These are phyloP conservation scores for Macrophomina phaseolina DNA, from an alignment of 2,329 filamentous ascomycete species.

Conservation along the genomic window DNA sequence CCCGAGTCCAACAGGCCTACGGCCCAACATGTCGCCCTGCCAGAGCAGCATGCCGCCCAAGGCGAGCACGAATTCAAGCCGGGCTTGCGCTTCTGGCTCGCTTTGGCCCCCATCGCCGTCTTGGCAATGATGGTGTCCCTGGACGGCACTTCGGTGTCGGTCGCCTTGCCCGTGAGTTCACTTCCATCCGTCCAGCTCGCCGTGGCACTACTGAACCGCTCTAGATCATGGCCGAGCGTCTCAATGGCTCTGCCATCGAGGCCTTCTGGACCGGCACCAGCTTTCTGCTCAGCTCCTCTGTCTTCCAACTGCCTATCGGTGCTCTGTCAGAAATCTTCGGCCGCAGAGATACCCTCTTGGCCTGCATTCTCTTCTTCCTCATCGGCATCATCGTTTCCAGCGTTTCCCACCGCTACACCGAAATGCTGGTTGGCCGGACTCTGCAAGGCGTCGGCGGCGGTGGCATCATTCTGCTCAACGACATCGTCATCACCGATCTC, in stretches of 20 bases:
- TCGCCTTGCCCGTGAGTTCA: constrained; percentile 35
- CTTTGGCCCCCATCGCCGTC: background rate
- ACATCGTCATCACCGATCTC: constrained; percentile 51
- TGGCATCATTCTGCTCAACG: constrained; percentile 50
- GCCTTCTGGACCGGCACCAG: constrained; percentile 58
- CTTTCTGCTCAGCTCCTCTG: constrained; percentile 53
- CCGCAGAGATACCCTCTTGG: constrained; percentile 51
- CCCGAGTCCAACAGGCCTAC: background rate
- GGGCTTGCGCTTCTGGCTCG: constrained; percentile 47
- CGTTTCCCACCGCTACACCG: constrained; percentile 43
- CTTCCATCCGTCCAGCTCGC: background rate
- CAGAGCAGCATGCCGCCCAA: background rate
- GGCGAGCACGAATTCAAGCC: constrained; percentile 32
- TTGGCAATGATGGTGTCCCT: constrained; percentile 31
- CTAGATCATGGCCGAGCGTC: constrained; percentile 43
- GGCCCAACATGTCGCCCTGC: background rate
- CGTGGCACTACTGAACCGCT: constrained; percentile 3
- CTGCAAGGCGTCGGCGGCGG: constrained; percentile 56
- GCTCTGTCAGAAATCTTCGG: constrained; percentile 56
- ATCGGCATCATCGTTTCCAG: constrained; percentile 54
- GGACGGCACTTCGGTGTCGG: constrained; percentile 33
- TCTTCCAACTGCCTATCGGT: constrained; percentile 51
- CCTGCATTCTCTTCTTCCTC: constrained; percentile 53
- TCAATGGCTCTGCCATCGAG: constrained; percentile 44
- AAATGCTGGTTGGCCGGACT: constrained; percentile 51